These are phyloP conservation scores for Ophiostoma australiae DNA, from an alignment of 2,329 filamentous ascomycete species.

Conservation along the genomic window DNA sequence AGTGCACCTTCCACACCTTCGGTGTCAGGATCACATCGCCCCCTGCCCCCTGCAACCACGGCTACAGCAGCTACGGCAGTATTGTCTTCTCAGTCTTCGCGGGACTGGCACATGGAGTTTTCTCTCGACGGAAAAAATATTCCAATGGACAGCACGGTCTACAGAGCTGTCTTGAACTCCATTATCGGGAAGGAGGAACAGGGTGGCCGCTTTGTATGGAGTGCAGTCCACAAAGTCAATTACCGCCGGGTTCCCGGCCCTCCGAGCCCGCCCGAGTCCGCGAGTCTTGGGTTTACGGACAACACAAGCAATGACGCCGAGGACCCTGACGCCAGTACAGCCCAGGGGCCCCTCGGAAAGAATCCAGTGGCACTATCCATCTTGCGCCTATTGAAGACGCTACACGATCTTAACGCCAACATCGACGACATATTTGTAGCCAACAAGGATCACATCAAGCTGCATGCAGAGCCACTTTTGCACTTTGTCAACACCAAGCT, in stretches of 20 bases:
- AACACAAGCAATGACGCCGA: constrained; percentile 39
- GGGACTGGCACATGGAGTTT: constrained; percentile 98
- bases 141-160: constrained; percentile 89
- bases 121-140: constrained; percentile 79
- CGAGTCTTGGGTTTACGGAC: constrained; percentile 54
- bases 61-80: constrained; percentile 36
- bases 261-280: constrained; percentile 62
- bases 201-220: constrained; percentile 76
- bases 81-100: constrained; percentile 66
- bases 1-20: constrained; percentile 44
- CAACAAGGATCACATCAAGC: constrained; percentile 62
- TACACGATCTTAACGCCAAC: constrained; percentile 90
- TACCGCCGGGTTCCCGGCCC: constrained; percentile 83
- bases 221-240: constrained; percentile 81
- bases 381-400: constrained; percentile 76
- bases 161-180: constrained; percentile 78
- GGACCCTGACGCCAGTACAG: constrained; percentile 37
- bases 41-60: constrained; percentile 31
- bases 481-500: constrained; percentile 99
- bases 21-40: constrained; percentile 55
- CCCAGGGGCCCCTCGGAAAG: constrained; percentile 72
- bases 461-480: constrained; percentile 76
- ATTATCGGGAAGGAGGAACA: constrained; percentile 54
- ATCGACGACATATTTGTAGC: constrained; percentile 84
- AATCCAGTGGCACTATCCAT: constrained; percentile 83